Percentiles rank a stretch among this genome's conserved stretches.
phyloP scores from a whole-genome alignment of 2,329 filamentous ascomycete genomes.

The Trichoderma harzianum region DNA sequence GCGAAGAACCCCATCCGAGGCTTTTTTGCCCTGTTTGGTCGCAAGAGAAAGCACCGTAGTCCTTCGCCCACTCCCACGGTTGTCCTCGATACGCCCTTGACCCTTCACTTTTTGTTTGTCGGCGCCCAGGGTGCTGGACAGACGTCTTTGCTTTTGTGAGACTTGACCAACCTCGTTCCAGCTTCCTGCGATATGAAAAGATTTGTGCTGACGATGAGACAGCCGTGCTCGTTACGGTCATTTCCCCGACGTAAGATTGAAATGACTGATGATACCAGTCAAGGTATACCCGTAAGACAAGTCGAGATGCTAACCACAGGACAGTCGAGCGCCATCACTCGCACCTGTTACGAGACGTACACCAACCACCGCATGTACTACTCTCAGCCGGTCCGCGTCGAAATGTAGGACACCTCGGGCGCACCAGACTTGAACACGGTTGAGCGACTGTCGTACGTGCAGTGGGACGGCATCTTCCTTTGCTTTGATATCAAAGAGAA shows the following conservation, averaged over 20 bases:
- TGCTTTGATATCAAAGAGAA: slow-evolving; percentile 39
- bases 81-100: slow-evolving; percentile 22
- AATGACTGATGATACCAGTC: neutral
- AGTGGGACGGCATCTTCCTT: slow-evolving; percentile 38
- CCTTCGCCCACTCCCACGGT: slow-evolving; percentile 17
- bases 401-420: slow-evolving; percentile 42
- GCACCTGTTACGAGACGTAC: slow-evolving; percentile 37
- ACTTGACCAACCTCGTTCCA: neutral
- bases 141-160: slow-evolving; percentile 39
- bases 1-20: slow-evolving; percentile 19
- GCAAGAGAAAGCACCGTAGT: slow-evolving; percentile 29
- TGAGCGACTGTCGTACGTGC: slow-evolving; percentile 33
- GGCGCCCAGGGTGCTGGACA: slow-evolving; percentile 33
- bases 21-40: slow-evolving; percentile 26
- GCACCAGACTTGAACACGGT: slow-evolving; percentile 36
- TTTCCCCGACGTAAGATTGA: slow-evolving; percentile 35
- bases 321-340: slow-evolving; percentile 32
- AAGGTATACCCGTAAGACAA: neutral
- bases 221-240: slow-evolving; percentile 38
- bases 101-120: slow-evolving; percentile 37
- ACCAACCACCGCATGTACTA: slow-evolving; percentile 27
- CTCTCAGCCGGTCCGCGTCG: slow-evolving; percentile 28
- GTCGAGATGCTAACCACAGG: neutral
- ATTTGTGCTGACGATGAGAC: neutral
- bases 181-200: neutral